Evolutionary conservation across 2,329 filamentous ascomycete species (phyloP).

Genomic region (Colletotrichum sp.): DNA sequence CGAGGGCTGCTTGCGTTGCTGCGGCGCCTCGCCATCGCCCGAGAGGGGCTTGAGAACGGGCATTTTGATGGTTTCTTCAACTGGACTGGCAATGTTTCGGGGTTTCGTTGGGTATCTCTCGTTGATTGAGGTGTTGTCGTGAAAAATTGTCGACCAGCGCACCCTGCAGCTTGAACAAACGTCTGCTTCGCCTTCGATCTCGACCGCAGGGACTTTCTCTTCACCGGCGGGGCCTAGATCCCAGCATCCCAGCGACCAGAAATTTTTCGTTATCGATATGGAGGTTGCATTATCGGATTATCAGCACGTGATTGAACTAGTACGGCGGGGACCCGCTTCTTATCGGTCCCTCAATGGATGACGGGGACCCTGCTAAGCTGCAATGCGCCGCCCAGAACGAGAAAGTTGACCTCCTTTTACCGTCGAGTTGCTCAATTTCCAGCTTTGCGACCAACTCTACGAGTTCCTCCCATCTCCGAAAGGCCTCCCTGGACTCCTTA

Average conservation of each 20-base stretch:
- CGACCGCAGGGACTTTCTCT: background rate
- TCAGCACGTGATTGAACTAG: slow-evolving; percentile 6
- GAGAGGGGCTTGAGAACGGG: slow-evolving; percentile 56
- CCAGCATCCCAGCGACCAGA: background rate
- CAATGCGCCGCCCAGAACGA: background rate
- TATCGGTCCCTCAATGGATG: slow-evolving; percentile 7
- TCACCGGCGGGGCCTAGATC: slow-evolving; percentile 9
- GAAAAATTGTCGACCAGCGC: slow-evolving; percentile 1
- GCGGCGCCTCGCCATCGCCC: slow-evolving; percentile 66
- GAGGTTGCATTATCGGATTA: background rate
- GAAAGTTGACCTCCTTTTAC: slow-evolving; percentile 20
- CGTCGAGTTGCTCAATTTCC: background rate
- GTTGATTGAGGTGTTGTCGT: background rate
- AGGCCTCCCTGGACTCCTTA: background rate
- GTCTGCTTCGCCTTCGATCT: background rate
- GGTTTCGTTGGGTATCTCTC: background rate
- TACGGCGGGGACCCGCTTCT: background rate
- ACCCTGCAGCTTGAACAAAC: background rate
- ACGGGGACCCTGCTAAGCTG: slow-evolving; percentile 4
- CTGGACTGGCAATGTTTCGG: background rate
- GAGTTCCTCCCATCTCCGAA: background rate
- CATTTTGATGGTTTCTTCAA: slow-evolving; percentile 41
- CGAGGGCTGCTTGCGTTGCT: slow-evolving; percentile 86
- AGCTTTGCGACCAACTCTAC: slow-evolving; percentile 1
- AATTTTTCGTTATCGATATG: slow-evolving; percentile 15